Conservation (phyloP, 2,329 filamentous ascomycete species). For the Incumbomyces delicatus region DNA sequence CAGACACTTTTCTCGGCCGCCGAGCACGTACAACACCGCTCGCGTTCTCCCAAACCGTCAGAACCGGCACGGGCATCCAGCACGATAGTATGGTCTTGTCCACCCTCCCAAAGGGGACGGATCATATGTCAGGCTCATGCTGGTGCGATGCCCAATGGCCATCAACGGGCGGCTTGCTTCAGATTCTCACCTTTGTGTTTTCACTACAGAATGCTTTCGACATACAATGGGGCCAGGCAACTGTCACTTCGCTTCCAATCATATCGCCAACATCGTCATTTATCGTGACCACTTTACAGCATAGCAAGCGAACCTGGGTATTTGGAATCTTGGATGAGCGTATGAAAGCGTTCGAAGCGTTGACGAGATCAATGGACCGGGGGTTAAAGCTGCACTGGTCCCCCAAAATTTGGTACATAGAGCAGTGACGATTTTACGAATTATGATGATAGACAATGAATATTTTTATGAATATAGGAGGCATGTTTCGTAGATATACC, state of each 20-base stretch:
- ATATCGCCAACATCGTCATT: no score
- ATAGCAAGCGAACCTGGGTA: constrained; percentile 7
- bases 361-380: background rate
- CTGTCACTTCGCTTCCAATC: background rate
- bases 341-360: background rate
- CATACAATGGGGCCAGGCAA: constrained; percentile 3
- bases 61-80: background rate
- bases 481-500: no score
- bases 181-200: background rate
- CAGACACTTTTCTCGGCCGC: constrained; percentile 10
- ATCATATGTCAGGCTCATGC: background rate
- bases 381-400: background rate
- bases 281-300: background rate
- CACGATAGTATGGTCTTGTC: background rate
- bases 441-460: background rate
- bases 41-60: background rate
- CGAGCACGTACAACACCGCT: constrained; percentile 10
- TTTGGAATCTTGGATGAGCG: background rate
- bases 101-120: background rate
- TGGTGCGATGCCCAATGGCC: background rate
- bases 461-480: no score
- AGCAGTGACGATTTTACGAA: constrained; percentile 1
- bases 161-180: background rate
- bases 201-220: background rate
- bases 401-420: constrained; percentile 4